Evolutionary conservation across 352 stramenopile genomes (phyloP).

Genomic region (Pythium graminicola): DNA sequence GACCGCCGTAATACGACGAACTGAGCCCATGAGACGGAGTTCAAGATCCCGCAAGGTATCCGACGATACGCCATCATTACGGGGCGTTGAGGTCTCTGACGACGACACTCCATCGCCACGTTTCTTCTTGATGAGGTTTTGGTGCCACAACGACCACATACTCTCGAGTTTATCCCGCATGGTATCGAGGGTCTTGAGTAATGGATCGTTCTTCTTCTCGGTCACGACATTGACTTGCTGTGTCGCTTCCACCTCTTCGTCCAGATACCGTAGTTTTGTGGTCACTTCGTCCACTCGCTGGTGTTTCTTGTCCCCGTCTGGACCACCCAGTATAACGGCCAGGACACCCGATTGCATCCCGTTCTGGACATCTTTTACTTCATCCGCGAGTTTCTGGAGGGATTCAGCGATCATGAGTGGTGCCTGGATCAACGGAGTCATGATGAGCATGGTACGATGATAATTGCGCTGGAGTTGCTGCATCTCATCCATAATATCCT

Average conservation of each 20-base stretch:
- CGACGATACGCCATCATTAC: not conserved
- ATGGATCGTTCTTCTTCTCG: slow-evolving; percentile 70
- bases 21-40: slow-evolving; percentile 47
- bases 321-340: slow-evolving; percentile 12
- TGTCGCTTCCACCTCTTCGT: slow-evolving; percentile 63
- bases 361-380: slow-evolving; percentile 53
- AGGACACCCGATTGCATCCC: slow-evolving; percentile 41
- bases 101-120: not conserved
- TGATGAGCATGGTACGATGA: slow-evolving; percentile 51
- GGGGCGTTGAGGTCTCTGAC: slow-evolving; percentile 2
- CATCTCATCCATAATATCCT: slow-evolving; percentile 53
- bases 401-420: slow-evolving; percentile 53
- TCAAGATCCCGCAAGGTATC: slow-evolving; percentile 51
- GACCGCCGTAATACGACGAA: slow-evolving; percentile 43
- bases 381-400: slow-evolving; percentile 44
- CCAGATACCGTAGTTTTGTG: slow-evolving; percentile 52
- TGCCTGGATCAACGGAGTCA: slow-evolving; percentile 50
- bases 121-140: slow-evolving; percentile 37
- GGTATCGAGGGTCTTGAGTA: slow-evolving; percentile 56
- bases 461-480: slow-evolving; percentile 60
- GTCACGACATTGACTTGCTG: slow-evolving; percentile 58
- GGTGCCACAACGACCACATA: slow-evolving; percentile 61
- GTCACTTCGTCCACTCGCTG: slow-evolving; percentile 38
- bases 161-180: slow-evolving; percentile 67
- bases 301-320: slow-evolving; percentile 6